A percentile compares a stretch with the other conserved stretches of the same genome.
Conservation (phyloP, 176 grass and related monocot species). For the Phoenix dactylifera region DNA sequence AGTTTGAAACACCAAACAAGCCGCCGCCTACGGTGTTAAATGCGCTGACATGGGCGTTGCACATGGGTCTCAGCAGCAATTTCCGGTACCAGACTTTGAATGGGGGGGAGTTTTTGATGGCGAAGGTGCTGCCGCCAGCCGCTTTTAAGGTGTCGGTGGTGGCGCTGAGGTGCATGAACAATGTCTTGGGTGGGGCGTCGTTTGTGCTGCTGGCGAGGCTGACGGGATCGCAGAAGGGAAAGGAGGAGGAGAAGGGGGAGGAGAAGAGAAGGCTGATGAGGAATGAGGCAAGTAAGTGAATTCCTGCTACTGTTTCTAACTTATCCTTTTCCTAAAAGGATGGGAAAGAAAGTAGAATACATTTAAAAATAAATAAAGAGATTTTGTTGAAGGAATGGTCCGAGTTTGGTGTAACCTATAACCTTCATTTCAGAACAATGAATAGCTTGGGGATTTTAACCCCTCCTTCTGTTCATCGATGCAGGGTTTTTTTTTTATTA, state of each 20-base stretch:
- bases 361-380: too few relatives aligned
- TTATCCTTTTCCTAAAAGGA: too few relatives aligned
- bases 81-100: conserved; percentile 9
- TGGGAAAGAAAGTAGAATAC: too few relatives aligned
- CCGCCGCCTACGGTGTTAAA: conserved; percentile 7
- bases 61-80: conserved; percentile 15
- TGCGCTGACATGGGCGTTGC: conserved; percentile 7
- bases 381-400: too few relatives aligned
- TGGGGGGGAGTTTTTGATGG: conserved; percentile 7
- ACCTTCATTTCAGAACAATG: too few relatives aligned
- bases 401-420: too few relatives aligned
- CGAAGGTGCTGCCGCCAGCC: neutral
- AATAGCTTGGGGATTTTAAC: too few relatives aligned
- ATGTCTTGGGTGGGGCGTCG: conserved; percentile 14
- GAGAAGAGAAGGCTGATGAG: neutral
- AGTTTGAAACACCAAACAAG: conserved; percentile 9
- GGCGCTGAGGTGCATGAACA: conserved; percentile 16
- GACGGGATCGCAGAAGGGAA: conserved; percentile 5
- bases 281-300: conserved; percentile 9
- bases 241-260: neutral
- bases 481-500: too few relatives aligned
- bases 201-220: conserved; percentile 5
- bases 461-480: too few relatives aligned
- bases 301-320: too few relatives aligned
- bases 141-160: conserved; percentile 8